Conservation (phyloP, 2,329 filamentous ascomycete species). For the Elsinoe australis region DNA sequence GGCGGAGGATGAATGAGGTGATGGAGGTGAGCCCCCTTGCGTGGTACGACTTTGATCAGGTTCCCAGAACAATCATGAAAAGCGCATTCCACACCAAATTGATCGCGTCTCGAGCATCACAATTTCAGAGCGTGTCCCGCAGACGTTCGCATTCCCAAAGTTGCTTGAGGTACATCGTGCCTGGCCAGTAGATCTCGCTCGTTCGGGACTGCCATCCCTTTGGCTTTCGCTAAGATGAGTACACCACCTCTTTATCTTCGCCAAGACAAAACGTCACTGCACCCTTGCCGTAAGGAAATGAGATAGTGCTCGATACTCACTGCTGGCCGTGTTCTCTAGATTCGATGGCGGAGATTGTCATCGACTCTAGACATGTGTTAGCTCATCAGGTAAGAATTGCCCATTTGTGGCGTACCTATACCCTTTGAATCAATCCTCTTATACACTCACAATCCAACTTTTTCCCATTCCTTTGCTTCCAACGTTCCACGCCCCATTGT, state of each 20-base stretch:
- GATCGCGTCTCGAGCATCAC: slow-evolving; percentile 6
- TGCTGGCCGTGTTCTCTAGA: not conserved
- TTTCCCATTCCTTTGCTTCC: slow-evolving; percentile 9
- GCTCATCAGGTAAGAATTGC: slow-evolving; percentile 1
- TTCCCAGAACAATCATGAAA: slow-evolving; percentile 4
- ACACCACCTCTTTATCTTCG: slow-evolving; percentile 7
- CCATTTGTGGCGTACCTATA: not conserved
- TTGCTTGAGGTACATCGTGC: not conserved
- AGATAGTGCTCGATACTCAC: not conserved
- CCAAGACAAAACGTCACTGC: slow-evolving; percentile 4
- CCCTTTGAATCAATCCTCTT: not conserved
- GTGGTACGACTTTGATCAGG: slow-evolving; percentile 1
- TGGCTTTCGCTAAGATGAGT: slow-evolving; percentile 12
- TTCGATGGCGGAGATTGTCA: slow-evolving; percentile 11
- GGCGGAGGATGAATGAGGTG: slow-evolving; percentile 49
- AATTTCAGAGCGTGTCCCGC: not conserved
- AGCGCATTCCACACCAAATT: not conserved
- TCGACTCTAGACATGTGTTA: slow-evolving; percentile 3
- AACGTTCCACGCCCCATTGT: slow-evolving; percentile 10
- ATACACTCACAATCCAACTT: slow-evolving; percentile 1
- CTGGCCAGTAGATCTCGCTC: not conserved
- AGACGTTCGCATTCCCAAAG: not conserved
- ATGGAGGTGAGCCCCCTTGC: slow-evolving; percentile 16
- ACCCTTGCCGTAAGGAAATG: slow-evolving; percentile 17
- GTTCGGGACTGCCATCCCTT: slow-evolving; percentile 9